A percentile compares a stretch with the other conserved stretches of the same genome.
Conservation (phyloP, 176 grass and related monocot genomes). For the Avena sativa region DNA sequence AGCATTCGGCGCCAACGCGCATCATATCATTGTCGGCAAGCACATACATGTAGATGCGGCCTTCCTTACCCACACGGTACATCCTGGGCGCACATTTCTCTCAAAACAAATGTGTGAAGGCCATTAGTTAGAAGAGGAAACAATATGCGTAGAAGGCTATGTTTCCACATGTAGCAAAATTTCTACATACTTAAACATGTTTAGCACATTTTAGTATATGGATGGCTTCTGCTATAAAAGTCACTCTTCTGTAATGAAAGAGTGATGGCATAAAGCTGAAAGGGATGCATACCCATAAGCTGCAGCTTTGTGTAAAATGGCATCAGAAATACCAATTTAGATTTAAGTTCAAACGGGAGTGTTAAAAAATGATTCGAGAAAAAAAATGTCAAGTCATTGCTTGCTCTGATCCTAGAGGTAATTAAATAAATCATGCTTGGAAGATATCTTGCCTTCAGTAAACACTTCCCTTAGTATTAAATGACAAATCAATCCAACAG, state of each 20-base stretch:
- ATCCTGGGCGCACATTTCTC: too few species aligned
- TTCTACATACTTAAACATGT: neutral
- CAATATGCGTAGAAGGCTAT: too few species aligned
- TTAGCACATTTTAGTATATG: neutral
- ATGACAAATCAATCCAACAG: neutral
- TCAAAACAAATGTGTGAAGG: too few species aligned
- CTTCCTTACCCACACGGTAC: too few species aligned
- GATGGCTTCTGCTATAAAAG: neutral
- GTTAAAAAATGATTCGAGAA: neutral
- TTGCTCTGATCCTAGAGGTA: neutral
- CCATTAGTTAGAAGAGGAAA: too few species aligned
- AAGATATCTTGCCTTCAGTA: conserved; percentile 11
- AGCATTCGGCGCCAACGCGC: too few species aligned
- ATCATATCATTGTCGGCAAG: too few species aligned
- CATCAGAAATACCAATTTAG: neutral
- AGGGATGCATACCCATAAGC: neutral
- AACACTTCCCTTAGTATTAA: neutral
- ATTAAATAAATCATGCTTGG: conserved; percentile 11
- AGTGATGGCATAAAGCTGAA: neutral
- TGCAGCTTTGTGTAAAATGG: neutral
- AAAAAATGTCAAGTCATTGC: neutral
- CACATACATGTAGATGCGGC: too few species aligned
- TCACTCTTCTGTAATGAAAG: neutral
- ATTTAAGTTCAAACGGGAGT: conserved; percentile 9
- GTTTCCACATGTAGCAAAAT: too few species aligned